Conservation (phyloP, 176 grass and related monocot genomes). For the Triticum aestivum region DNA sequence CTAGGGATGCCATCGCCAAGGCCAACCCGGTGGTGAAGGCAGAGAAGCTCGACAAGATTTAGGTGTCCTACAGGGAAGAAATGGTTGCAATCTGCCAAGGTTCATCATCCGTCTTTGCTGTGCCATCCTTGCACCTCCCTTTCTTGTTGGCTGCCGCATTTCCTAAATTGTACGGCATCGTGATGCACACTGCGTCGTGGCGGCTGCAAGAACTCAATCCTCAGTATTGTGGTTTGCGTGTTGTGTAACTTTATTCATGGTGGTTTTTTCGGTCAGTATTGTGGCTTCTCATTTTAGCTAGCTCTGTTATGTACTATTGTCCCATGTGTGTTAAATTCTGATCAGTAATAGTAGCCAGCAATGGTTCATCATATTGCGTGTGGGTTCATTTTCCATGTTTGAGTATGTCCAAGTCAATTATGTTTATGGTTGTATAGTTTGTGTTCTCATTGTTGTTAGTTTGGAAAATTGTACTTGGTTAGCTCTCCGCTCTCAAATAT, state of each 20-base stretch:
- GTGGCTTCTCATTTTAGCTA: slow-evolving; percentile 60
- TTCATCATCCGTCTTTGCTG: slow-evolving; percentile 31
- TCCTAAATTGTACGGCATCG: slow-evolving; percentile 20
- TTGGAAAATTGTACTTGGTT: background rate
- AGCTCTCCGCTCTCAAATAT: background rate
- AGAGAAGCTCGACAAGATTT: slow-evolving; percentile 99
- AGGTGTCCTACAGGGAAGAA: slow-evolving; percentile 26
- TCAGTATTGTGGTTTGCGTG: slow-evolving; percentile 59
- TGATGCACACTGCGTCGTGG: slow-evolving; percentile 52
- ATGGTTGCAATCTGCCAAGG: slow-evolving; percentile 18
- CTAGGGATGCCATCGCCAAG: slow-evolving; percentile 83
- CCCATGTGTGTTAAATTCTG: slow-evolving; percentile 44
- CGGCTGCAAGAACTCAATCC: slow-evolving; percentile 46
- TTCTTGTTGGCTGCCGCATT: slow-evolving; percentile 47
- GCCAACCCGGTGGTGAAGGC: slow-evolving; percentile 97
- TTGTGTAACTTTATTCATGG: slow-evolving; percentile 59
- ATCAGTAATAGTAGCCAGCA: slow-evolving; percentile 57
- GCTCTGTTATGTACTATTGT: slow-evolving; percentile 52
- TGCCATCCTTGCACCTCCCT: slow-evolving; percentile 34
- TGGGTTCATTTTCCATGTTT: background rate
- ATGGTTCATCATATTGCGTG: slow-evolving; percentile 35
- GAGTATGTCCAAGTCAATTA: background rate
- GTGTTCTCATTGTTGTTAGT: background rate
- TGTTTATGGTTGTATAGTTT: background rate
- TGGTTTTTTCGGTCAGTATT: slow-evolving; percentile 50